These are phyloP conservation scores for Fraxinus pennsylvanica DNA, from an alignment of 257 asterid genomes.

Conservation along the genomic window DNA sequence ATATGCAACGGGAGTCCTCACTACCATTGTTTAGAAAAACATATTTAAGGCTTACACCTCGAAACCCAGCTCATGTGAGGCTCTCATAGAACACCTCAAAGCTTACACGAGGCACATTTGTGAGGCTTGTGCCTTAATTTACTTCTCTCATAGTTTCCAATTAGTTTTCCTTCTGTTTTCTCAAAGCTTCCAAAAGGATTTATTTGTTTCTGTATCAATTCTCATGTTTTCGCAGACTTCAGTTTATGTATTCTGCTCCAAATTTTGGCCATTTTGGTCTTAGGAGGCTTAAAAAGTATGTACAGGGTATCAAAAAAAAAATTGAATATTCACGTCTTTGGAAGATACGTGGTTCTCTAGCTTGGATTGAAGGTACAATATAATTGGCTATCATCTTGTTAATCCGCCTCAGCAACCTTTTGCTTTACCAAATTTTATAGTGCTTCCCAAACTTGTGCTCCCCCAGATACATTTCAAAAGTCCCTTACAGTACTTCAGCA, in stretches of 20 bases:
- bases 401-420: not conserved
- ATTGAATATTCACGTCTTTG: too few species aligned
- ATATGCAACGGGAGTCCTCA: not conserved
- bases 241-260: not conserved
- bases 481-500: not conserved
- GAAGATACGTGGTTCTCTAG: not conserved
- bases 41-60: not conserved
- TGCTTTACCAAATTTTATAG: not conserved
- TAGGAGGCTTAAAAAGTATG: not conserved
- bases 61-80: not conserved
- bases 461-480: not conserved
- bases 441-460: not conserved
- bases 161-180: not conserved
- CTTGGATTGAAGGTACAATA: too few species aligned
- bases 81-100: not conserved
- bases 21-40: not conserved
- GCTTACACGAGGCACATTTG: not conserved
- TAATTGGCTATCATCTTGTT: not conserved
- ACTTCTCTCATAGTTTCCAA: not conserved
- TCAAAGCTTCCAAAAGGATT: not conserved
- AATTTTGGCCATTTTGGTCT: not conserved
- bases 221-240: not conserved
- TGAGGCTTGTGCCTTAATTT: not conserved
- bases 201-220: not conserved
- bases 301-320: not conserved